Conservation (phyloP, 805 yeast genomes). For the Saccharomycopsis sp. region DNA sequence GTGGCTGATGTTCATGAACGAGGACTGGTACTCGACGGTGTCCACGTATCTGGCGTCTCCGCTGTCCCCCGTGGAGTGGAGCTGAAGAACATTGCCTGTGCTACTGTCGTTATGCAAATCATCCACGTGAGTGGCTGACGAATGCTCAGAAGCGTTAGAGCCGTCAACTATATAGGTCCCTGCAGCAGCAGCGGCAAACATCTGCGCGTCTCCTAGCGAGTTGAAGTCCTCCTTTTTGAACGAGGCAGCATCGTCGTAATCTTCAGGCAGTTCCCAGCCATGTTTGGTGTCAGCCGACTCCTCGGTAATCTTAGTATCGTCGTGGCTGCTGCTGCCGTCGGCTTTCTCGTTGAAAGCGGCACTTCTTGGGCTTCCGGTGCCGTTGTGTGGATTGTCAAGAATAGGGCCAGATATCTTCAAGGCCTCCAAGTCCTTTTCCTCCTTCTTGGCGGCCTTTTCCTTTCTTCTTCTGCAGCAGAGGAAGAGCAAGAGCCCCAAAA, state of each 20-base stretch:
- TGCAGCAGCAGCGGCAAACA: neutral
- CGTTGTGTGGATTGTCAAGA: conserved; percentile 28
- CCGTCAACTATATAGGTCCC: neutral
- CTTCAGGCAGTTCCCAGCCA: neutral
- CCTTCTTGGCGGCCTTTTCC: conserved; percentile 28
- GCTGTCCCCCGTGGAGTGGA: conserved; percentile 11
- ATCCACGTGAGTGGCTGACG: neutral
- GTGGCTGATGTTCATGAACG: neutral
- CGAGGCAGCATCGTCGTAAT: neutral
- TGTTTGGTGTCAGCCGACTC: neutral
- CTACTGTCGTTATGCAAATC: neutral
- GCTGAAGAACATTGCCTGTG: neutral
- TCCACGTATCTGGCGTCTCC: conserved; percentile 4
- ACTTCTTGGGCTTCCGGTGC: conserved; percentile 11
- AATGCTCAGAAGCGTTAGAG: neutral
- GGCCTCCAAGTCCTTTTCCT: conserved; percentile 27
- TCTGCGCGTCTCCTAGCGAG: neutral
- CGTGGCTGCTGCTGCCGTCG: neutral
- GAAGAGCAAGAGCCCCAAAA: conserved; percentile 43
- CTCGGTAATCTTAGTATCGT: neutral
- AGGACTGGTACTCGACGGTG: conserved; percentile 8
- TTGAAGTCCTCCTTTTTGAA: conserved; percentile 1
- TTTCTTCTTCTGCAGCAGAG: conserved; percentile 51
- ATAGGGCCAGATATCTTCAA: conserved; percentile 36
- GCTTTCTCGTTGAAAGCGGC: neutral